Conservation (phyloP, 768 basidiomycete species). For the Trichaptum fuscoviolaceum region DNA sequence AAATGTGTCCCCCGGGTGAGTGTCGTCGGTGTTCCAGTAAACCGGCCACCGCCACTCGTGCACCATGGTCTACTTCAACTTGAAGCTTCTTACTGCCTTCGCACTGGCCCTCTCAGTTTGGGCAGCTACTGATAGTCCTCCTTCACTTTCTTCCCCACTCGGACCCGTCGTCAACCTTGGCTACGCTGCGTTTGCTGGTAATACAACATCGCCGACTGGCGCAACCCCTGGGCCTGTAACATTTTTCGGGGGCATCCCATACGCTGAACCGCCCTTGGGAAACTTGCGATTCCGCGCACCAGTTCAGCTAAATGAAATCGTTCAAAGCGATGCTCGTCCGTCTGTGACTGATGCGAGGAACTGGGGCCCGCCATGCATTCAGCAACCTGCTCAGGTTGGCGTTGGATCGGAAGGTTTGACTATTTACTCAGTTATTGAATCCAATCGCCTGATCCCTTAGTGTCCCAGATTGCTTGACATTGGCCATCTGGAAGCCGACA, state of each 20-base stretch:
- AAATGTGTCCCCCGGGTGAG: background rate
- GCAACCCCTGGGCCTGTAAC: constrained; percentile 29
- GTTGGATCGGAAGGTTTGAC: constrained; percentile 38
- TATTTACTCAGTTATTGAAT: background rate
- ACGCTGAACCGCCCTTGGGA: constrained; percentile 48
- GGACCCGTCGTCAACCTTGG: constrained; percentile 34
- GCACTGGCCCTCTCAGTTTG: background rate
- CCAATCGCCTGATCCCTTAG: constrained; percentile 2
- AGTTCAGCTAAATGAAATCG: constrained; percentile 27
- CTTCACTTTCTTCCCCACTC: constrained; percentile 10
- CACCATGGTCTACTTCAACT: background rate
- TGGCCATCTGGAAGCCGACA: constrained; percentile 40
- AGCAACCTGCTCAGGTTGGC: constrained; percentile 40
- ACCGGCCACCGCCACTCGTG: background rate
- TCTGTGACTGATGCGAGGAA: constrained; percentile 35
- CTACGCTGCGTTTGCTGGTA: constrained; percentile 38
- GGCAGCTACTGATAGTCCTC: background rate
- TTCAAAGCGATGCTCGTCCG: constrained; percentile 12
- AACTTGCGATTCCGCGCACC: constrained; percentile 40
- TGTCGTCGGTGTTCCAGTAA: background rate
- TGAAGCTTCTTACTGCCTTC: background rate
- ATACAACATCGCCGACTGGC: constrained; percentile 35
- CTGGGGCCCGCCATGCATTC: constrained; percentile 42
- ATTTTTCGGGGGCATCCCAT: constrained; percentile 50
- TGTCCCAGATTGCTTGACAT: constrained; percentile 34